Conservation (phyloP, 202 grass and related monocot genomes). For the Setaria italica region DNA sequence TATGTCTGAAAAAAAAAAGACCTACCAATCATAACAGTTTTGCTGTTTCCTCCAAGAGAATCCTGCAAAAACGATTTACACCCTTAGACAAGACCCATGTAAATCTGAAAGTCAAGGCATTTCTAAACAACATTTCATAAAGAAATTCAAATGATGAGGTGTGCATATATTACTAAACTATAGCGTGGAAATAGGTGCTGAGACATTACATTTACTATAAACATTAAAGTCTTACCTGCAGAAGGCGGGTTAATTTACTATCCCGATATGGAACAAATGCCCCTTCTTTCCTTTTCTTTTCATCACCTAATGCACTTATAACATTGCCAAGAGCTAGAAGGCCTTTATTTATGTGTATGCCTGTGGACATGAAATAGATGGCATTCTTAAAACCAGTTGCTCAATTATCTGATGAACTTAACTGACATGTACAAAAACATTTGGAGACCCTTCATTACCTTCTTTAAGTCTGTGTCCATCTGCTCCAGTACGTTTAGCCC, state of each 20-base stretch:
- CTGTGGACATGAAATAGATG: constrained; percentile 51
- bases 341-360: constrained; percentile 96
- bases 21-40: constrained; percentile 95
- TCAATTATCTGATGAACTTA: constrained; percentile 33
- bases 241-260: constrained; percentile 91
- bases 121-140: background rate
- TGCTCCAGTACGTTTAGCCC: constrained; percentile 95
- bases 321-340: constrained; percentile 97
- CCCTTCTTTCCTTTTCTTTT: constrained; percentile 96
- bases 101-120: background rate
- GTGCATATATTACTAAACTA: background rate
- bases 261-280: constrained; percentile 89
- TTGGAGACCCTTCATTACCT: constrained; percentile 49
- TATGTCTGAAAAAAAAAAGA: constrained; percentile 2
- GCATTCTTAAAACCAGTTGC: constrained; percentile 18
- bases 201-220: constrained; percentile 22
- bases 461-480: constrained; percentile 96
- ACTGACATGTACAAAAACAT: background rate
- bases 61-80: constrained; percentile 60
- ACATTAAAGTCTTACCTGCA: constrained; percentile 62
- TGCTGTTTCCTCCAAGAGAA: constrained; percentile 97
- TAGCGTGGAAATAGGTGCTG: background rate
- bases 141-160: constrained; percentile 20
- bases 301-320: constrained; percentile 96
- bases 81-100: constrained; percentile 4